phyloP scores from a whole-genome alignment of 2,329 filamentous ascomycete genomes.

The Teratosphaeriaceae sp. region DNA sequence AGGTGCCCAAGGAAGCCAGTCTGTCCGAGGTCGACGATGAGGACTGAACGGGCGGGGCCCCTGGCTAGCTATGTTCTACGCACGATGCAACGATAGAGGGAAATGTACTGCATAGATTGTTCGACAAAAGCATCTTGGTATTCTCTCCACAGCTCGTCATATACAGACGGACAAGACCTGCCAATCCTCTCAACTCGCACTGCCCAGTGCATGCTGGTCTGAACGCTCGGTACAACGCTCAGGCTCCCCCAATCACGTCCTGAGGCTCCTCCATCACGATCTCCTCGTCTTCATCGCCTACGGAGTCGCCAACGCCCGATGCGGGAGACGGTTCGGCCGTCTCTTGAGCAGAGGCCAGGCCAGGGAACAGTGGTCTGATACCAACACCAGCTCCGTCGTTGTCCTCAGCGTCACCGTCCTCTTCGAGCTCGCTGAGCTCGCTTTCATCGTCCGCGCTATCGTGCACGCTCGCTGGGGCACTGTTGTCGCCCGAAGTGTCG shows the following conservation, averaged over 20 bases:
- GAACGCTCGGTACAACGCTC: too few species aligned
- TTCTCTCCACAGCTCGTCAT: background rate
- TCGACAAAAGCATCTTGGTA: background rate
- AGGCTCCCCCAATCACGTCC: too few species aligned
- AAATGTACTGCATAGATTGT: background rate
- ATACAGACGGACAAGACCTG: too few species aligned
- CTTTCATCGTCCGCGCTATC: slow-evolving; percentile 50
- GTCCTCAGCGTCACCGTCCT: slow-evolving; percentile 21
- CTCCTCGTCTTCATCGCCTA: slow-evolving; percentile 2
- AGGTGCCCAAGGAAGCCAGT: slow-evolving; percentile 25
- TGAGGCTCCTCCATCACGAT: slow-evolving; percentile 4
- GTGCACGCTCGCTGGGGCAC: slow-evolving; percentile 50
- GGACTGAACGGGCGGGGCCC: background rate
- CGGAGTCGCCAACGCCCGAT: background rate
- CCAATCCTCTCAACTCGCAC: too few species aligned
- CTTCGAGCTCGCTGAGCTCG: slow-evolving; percentile 48
- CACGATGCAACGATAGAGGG: too few species aligned
- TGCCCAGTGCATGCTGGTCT: too few species aligned
- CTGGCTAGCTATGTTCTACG: too few species aligned
- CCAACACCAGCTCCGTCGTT: slow-evolving; percentile 4
- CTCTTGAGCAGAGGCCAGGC: slow-evolving; percentile 8
- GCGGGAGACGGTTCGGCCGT: background rate
- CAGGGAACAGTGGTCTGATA: slow-evolving; percentile 21
- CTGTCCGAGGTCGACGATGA: background rate
- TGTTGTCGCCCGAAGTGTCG: slow-evolving; percentile 36